Evolutionary conservation across 495 filamentous ascomycete species (phyloP), one percentile per base, ranked within the genome.

Genomic region (Penicillium taxi): DNA sequence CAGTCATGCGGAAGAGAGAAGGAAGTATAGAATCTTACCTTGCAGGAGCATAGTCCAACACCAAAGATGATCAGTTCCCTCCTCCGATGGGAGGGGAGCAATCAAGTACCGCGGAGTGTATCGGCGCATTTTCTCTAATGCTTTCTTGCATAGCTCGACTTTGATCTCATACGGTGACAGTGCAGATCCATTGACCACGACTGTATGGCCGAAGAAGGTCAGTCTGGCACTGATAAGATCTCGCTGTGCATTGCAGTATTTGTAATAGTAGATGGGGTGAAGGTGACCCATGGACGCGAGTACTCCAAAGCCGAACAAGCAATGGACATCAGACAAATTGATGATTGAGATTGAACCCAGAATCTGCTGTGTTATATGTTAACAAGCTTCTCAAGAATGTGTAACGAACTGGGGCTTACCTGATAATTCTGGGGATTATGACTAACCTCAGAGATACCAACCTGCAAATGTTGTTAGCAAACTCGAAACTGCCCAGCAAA

Each of bases 231-330:
- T 56, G 28, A 62, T 49, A 3, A 25, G 26, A 3, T 34, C 19
- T 3, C 37, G 27, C 7, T 35, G 23, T 4, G 22, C 6, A 19
- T 32, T 29, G 3, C 25, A 42, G 20, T 50, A 31, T 11, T 40
- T 53, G 44, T 50, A 63, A 1, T 47, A 15, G 21, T 57, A 63
- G 0, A 28, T 31, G 1, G 64, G 60, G 4, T 46, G 31, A 9
- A 66, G 45, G 1, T 40, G 26, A 11, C 39, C 48, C 35, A 58
- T 47, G 3, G 47, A 40, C 2, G 40, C 32, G 1, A 68, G 22
- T 0, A 60, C 50, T 11, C 56, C 57, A 32, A 63, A 64, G 26
- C 43, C 52, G 23, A 60, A 66, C n/a, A 66, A 38, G 1, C 53
- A 39, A 6, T 61, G 48, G 6, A 38, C 32, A 11, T 42, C 14